Evolutionary conservation across 495 filamentous ascomycete genomes (phyloP), one percentile per base, ranked within the genome.

Genomic region (Hypomontagnella monticulosa): DNA sequence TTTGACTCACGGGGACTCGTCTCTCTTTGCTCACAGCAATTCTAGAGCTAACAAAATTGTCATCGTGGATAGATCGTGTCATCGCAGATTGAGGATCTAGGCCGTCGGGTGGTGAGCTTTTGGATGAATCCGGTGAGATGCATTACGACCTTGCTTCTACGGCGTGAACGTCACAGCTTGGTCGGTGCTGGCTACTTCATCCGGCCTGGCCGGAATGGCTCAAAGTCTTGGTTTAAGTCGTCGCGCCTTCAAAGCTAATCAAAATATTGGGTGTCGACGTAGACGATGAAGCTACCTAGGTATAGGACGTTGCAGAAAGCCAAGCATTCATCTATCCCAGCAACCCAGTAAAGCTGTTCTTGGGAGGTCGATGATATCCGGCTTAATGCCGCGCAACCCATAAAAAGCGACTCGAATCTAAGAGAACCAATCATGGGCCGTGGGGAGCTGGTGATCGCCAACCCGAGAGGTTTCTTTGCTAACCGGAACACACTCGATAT

Each of bases 321-420:
- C 67, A 70, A 66, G 66, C 46, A 16, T 57, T 62, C 51, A 57
- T 66, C 57, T 66, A 69, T 69, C 43, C 66, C 50, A 64, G 55
- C 55, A 64, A 58, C 62, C 67, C 67, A 70, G 62, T 62, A 61
- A 58, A 55, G 44, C 33, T 69, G 41, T 57, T 57, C 55, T 69
- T 63, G 49, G 47, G 51, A 61, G 61, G 60, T 69, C 48, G 38
- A 58, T 55, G 62, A 62, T 66, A 70, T 62, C 67, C 67, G 56
- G 56, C 62, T 70, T 66, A 66, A 70, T 66, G 67, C 67, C 67
- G 67, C 66, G 56, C 60, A 69, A 64, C 66, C 66, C 60, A 61
- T 66, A 52, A 54, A 61, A 66, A 57, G 61, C 61, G 34, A 66
- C 55, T 69, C 34, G 50, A 69, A 23, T 52, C 50, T 33, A 69